phyloP scores from a whole-genome alignment of 257 asterid species.

The Craterostigma plantagineum region DNA sequence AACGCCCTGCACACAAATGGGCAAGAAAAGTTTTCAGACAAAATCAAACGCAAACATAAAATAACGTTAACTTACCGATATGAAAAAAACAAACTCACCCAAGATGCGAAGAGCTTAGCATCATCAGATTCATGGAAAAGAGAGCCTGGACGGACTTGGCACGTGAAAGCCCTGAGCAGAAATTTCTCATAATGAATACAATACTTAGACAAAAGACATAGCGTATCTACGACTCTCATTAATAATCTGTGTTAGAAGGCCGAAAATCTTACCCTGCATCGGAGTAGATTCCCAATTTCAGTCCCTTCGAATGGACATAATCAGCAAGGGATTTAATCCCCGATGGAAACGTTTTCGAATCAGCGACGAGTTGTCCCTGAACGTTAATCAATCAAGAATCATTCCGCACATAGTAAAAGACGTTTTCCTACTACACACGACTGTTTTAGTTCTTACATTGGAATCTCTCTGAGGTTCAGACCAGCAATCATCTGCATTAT shows the following conservation, averaged over 20 bases:
- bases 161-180: conserved; percentile 51
- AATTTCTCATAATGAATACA: neutral
- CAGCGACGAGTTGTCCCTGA: conserved; percentile 69
- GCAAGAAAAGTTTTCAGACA: too few relatives aligned
- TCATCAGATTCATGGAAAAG: conserved; percentile 75
- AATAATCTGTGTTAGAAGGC: neutral
- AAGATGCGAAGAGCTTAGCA: conserved; percentile 71
- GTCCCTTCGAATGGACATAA: conserved; percentile 79
- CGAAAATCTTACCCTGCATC: conserved; percentile 77
- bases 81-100: conserved; percentile 44
- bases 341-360: conserved; percentile 56
- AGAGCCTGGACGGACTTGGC: conserved; percentile 92
- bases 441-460: conserved; percentile 35
- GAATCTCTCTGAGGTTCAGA: conserved; percentile 35
- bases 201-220: too few relatives aligned
- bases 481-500: conserved; percentile 98
- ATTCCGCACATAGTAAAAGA: neutral
- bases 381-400: conserved; percentile 3
- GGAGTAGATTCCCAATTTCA: conserved; percentile 88
- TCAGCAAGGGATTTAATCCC: conserved; percentile 84
- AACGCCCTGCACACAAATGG: conserved; percentile 42
- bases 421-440: conserved; percentile 6
- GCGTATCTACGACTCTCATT: too few relatives aligned
- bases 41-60: neutral
- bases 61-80: neutral